Evolutionary conservation across 2,329 filamentous ascomycete species (phyloP), one percentile per base, ranked within the genome.

Genomic region (Monilinia laxa): DNA sequence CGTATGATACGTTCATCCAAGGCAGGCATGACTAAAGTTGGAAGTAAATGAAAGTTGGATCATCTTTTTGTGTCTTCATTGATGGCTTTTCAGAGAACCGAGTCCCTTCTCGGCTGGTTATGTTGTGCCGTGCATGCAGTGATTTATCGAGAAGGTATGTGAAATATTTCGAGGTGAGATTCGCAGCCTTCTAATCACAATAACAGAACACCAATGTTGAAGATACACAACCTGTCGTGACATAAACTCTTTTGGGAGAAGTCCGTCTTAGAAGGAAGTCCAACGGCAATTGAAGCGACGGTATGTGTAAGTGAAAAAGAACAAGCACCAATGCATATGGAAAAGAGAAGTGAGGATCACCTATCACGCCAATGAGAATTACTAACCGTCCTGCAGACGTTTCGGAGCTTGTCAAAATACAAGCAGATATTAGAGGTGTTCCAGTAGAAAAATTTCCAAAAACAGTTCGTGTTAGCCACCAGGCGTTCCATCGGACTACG

Each of bases 401-500:
- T 35, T 62, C 45, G 14, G 58, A 62, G 45, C 28, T 62, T 4
- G 45, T 62, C 20, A 51, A 52, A 52, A 62, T 62, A 11, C 28
- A 62, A 18, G 45, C 58, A 62, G 58, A 62, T 35, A 62, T 62
- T 5, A 51, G 59, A 3, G 20, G 31, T 23, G 47, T 62, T 16
- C 47, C 31, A 5, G 28, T 25, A 10, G 28, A 62, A 1, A 35
- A 23, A 14, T 52, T 52, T 7, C 31, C 42, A 18, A 23, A 14
- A 20, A 40, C 2, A 1, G 1, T 7, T 3, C 20, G 45, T 2
- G 23, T 52, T 40, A n/a, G 20, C 12, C 10, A 52, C 23, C 59
- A 62, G 18, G n/a, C 4, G n/a, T 62, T 38, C 35, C 52, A 62
- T 28, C 45, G 49, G 4, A 52, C 52, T 4, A n/a, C 47, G 20